Evolutionary conservation across 2,329 filamentous ascomycete species (phyloP).

Genomic region (Dothideomycetes sp.): DNA sequence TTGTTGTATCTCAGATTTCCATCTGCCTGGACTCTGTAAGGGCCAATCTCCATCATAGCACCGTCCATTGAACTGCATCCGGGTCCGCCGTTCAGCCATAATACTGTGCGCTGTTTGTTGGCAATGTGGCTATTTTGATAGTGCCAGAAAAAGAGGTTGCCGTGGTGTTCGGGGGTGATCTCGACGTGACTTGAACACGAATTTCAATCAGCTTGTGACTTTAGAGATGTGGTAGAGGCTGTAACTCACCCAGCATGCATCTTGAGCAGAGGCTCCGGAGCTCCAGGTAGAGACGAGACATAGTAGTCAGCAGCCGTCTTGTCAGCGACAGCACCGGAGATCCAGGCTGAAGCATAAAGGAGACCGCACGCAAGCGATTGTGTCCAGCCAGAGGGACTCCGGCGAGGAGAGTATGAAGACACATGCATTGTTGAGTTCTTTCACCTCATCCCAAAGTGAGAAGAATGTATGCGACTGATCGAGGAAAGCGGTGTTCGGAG

Average conservation of each 20-base stretch:
- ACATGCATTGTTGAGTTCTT: constrained; percentile 6
- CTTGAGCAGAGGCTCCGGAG: constrained; percentile 72
- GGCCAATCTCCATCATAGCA: constrained; percentile 90
- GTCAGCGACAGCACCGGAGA: constrained; percentile 27
- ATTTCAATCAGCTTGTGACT: constrained; percentile 12
- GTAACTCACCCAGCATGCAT: constrained; percentile 93
- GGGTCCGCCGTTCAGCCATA: constrained; percentile 96
- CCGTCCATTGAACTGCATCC: constrained; percentile 97
- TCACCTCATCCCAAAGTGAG: constrained; percentile 10
- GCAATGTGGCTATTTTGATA: constrained; percentile 94
- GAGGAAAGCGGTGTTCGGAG: neutral
- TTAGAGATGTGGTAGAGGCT: constrained; percentile 18
- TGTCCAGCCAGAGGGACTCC: neutral
- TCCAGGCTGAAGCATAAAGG: constrained; percentile 13
- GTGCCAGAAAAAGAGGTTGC: constrained; percentile 98
- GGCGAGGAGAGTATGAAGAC: neutral
- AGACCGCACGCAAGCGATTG: constrained; percentile 9
- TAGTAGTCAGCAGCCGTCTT: constrained; percentile 79
- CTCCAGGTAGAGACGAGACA: constrained; percentile 74
- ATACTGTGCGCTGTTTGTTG: constrained; percentile 77
- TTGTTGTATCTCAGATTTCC: constrained; percentile 69
- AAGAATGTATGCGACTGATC: too few relatives aligned
- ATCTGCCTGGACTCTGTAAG: constrained; percentile 74
- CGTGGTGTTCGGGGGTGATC: constrained; percentile 72
- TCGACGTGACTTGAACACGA: constrained; percentile 67